Percentiles rank a stretch among this genome's conserved stretches.
phyloP scores from a whole-genome alignment of 2,329 filamentous ascomycete species.

The Lomentospora prolificans region DNA sequence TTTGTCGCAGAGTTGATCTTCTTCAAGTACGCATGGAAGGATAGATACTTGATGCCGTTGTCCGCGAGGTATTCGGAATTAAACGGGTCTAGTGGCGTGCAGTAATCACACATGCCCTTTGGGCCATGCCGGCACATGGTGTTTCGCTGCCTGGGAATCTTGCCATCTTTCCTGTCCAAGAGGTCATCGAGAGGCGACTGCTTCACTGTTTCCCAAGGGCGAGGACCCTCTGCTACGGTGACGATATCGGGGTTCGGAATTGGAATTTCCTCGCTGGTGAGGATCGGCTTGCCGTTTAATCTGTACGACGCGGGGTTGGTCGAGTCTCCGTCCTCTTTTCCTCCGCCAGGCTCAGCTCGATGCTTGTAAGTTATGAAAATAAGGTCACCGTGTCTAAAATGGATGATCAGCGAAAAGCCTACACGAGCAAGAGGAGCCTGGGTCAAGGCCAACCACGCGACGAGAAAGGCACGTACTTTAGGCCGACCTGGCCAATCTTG shows the following conservation, averaged over 20 bases:
- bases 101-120: slow-evolving; percentile 99
- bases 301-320: slow-evolving; percentile 46
- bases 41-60: slow-evolving; percentile 97
- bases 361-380: slow-evolving; percentile 77
- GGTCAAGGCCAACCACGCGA: no score
- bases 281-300: slow-evolving; percentile 68
- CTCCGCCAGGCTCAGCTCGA: slow-evolving; percentile 31
- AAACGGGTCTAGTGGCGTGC: slow-evolving; percentile 93
- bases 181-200: slow-evolving; percentile 82
- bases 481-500: slow-evolving; percentile 47
- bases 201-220: slow-evolving; percentile 73
- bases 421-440: background rate
- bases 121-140: slow-evolving; percentile 93
- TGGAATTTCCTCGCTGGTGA: slow-evolving; percentile 56
- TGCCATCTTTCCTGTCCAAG: slow-evolving; percentile 81
- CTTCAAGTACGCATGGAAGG: slow-evolving; percentile 86
- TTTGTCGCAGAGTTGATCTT: slow-evolving; percentile 97
- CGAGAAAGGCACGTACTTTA: slow-evolving; percentile 35
- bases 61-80: slow-evolving; percentile 79
- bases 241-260: slow-evolving; percentile 56
- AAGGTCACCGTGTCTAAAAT: slow-evolving; percentile 71
- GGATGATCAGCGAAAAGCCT: slow-evolving; percentile 6
- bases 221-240: slow-evolving; percentile 47
- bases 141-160: slow-evolving; percentile 68
- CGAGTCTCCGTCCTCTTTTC: slow-evolving; percentile 26